Conservation (phyloP, 768 basidiomycete species). For the Cystoderma amianthinum region DNA sequence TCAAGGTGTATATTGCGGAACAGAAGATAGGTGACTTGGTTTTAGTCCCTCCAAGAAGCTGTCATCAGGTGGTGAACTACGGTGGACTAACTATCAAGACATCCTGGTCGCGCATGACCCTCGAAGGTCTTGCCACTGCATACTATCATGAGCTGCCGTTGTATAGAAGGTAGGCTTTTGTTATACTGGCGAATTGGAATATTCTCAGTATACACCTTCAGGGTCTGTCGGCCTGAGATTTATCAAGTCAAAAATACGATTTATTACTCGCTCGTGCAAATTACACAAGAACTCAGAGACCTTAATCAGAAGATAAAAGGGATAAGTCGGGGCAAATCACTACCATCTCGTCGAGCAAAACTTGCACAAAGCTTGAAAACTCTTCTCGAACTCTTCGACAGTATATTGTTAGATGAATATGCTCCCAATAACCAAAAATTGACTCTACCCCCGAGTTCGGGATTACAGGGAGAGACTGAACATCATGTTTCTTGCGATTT, state of each 20-base stretch:
- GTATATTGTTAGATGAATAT: constrained; percentile 45
- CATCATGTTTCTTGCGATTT: constrained; percentile 58
- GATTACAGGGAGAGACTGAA: background rate
- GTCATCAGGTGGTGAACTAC: constrained; percentile 78
- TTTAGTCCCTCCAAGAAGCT: constrained; percentile 73
- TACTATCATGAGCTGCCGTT: constrained; percentile 71
- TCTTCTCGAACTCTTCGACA: constrained; percentile 41
- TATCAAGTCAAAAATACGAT: constrained; percentile 70
- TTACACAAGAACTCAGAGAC: constrained; percentile 15
- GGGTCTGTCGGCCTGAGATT: constrained; percentile 75
- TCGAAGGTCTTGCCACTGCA: constrained; percentile 50
- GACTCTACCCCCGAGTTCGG: constrained; percentile 7
- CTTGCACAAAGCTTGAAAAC: constrained; percentile 18
- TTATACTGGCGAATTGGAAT: background rate
- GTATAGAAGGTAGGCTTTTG: constrained; percentile 56
- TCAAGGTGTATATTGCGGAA: constrained; percentile 62
- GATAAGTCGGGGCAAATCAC: background rate
- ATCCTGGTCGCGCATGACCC: constrained; percentile 83
- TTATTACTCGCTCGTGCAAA: constrained; percentile 41
- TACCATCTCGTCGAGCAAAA: background rate
- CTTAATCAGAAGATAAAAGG: too few species aligned
- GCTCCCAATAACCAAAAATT: constrained; percentile 14
- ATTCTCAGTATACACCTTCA: constrained; percentile 16
- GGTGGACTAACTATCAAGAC: constrained; percentile 81
- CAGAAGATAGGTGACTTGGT: constrained; percentile 76